A percentile compares a stretch with the other conserved stretches of the same genome.
Evolutionary conservation across 2,329 filamentous ascomycete genomes (phyloP).

Genomic region (Hymenotorrendiella dingleyae): DNA sequence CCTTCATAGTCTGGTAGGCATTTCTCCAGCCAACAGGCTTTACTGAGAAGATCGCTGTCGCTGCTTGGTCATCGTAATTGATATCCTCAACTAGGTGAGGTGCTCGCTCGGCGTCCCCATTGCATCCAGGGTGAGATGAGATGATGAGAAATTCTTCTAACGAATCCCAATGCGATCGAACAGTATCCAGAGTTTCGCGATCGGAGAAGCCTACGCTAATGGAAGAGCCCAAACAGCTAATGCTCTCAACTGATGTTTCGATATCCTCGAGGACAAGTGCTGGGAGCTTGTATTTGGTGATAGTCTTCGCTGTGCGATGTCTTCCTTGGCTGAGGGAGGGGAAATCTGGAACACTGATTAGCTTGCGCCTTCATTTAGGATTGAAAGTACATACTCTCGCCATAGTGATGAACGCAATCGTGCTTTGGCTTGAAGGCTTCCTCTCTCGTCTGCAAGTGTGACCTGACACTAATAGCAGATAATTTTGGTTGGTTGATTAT

Average conservation of each 20-base stretch:
- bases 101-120: slow-evolving; percentile 8
- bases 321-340: slow-evolving; percentile 7
- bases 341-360: neutral
- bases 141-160: slow-evolving; percentile 7
- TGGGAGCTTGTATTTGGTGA: slow-evolving; percentile 17
- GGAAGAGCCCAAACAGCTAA: slow-evolving; percentile 9
- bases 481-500: slow-evolving; percentile 6
- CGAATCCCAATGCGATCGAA: slow-evolving; percentile 8
- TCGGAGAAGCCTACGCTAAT: slow-evolving; percentile 8
- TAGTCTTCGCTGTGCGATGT: slow-evolving; percentile 12
- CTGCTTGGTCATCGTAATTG: slow-evolving; percentile 4
- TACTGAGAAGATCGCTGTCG: slow-evolving; percentile 6
- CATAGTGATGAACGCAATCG: slow-evolving; percentile 15
- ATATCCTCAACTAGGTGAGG: slow-evolving; percentile 11
- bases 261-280: slow-evolving; percentile 17
- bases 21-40: slow-evolving; percentile 9
- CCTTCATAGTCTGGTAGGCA: slow-evolving; percentile 15
- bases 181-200: neutral
- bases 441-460: slow-evolving; percentile 7
- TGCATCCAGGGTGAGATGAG: slow-evolving; percentile 10
- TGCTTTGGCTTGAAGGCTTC: slow-evolving; percentile 11
- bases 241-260: slow-evolving; percentile 7
- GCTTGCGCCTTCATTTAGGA: too few species aligned
- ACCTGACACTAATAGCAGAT: slow-evolving; percentile 5
- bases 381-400: slow-evolving; percentile 10